Base-by-base conservation (phyloP, 208 protist species). In the Trypanosoma scelopori region DNA sequence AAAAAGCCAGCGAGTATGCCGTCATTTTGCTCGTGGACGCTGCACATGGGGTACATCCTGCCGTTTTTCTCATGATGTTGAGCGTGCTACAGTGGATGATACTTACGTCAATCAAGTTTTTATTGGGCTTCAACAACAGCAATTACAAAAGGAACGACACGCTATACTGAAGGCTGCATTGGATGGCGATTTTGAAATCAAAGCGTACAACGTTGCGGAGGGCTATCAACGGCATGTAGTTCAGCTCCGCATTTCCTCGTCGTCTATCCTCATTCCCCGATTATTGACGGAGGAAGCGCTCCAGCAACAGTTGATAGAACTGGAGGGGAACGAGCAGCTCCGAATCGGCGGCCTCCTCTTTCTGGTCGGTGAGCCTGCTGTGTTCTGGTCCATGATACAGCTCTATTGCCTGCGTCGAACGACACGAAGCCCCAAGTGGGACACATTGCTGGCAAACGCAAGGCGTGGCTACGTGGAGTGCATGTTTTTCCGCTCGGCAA, bases 371-470 rank as follows among this genome's bases (percentile, higher is more conserved):
- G 72, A 78, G 37, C 64, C 64, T 7, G 39, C 35, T 39, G 65
- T 78, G 23, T 78, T 78, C 45, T 78, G 72, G 72, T 78, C 72
- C 35, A 78, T 78, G 72, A 78, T 78, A 59, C 72, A 68, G 39
- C 18, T 65, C 22, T 78, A 71, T 55, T 52, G 46, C 45, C 15
- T 69, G 22, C 52, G 59, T 23, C 59, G 65, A 35, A 78, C 72
- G 25, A 78, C 72, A 30, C 68, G 58, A 23, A 66, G 42, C 65
- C 39, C 57, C 43, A 72, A 73, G 52, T 78, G 72, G 72, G 72
- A 78, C 72, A 64, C 52, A 32, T 45, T 78, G 43, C 55, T 78
- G 50, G 55, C 28, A 55, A 70, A 68, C 25, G 72, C 72, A 49
- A 69, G 65, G 42, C 72, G 60, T 60, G 60, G 61, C 56, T 65